phyloP scores from a whole-genome alignment of 257 asterid species.

The Solanum chilense region DNA sequence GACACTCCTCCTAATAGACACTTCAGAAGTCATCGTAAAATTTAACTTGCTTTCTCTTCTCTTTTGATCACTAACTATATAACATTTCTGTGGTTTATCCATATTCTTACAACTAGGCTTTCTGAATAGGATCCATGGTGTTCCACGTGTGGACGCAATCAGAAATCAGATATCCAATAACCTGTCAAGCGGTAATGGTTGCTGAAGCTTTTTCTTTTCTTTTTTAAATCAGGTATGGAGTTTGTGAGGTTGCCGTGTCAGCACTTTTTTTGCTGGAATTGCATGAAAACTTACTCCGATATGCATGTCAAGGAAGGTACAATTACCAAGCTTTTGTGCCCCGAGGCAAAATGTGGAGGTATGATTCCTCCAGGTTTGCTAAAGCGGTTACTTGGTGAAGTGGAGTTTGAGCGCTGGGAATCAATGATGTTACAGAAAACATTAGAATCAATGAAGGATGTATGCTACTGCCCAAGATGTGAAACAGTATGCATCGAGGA shows the following conservation, averaged over 20 bases:
- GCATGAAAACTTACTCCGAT: constrained; percentile 63
- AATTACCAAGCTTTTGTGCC: constrained; percentile 62
- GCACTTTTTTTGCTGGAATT: constrained; percentile 67
- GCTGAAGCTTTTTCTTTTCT: background rate
- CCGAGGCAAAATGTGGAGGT: constrained; percentile 72
- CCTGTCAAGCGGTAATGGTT: background rate
- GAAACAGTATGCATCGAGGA: constrained; percentile 83
- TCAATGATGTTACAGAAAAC: constrained; percentile 59
- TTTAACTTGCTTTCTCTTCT: background rate
- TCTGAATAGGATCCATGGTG: background rate
- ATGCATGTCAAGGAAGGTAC: constrained; percentile 81
- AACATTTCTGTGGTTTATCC: background rate
- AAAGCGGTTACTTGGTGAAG: constrained; percentile 54
- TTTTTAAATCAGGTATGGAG: constrained; percentile 46
- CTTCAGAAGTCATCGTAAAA: background rate
- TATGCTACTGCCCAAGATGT: constrained; percentile 88
- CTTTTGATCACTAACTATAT: background rate
- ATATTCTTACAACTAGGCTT: background rate
- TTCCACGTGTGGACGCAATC: background rate
- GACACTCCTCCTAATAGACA: background rate
- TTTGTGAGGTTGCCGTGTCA: constrained; percentile 71
- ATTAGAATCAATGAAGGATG: constrained; percentile 81
- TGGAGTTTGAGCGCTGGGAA: constrained; percentile 77
- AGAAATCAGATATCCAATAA: background rate
- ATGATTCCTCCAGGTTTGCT: constrained; percentile 84